Base-by-base conservation (phyloP, 495 filamentous ascomycete species). In the Haplographium delicatum region DNA sequence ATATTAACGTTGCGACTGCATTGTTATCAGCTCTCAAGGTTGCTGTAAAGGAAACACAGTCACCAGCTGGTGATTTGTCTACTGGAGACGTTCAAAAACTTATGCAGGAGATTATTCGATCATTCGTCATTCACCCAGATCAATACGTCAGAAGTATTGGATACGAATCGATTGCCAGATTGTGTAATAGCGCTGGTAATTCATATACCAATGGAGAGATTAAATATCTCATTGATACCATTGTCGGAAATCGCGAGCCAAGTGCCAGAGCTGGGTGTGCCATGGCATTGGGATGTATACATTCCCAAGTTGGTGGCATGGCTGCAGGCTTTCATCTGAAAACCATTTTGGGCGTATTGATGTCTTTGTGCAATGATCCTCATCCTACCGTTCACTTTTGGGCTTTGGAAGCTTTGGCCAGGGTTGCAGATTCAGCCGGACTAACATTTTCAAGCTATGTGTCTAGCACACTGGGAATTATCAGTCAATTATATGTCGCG, bases 301-400 rank as follows among this genome's bases (percentile, higher is more conserved):
- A 97, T 65, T 83, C 89, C 2, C 88, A 95, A 63, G 86, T 97
- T 25, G 93, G 93, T 47, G 93, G 93, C 55, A 97, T 99, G 91
- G 94, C 94, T 49, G 93, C 93, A 44, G 89, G 90, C n/a, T 86
- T 89, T 59, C 93, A 99, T 64, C 71, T 99, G 11, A 97, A 96
- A 68, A 95, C 88, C 6, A 96, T 99, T 43, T 80, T 95, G 28
- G 87, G 89, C 15, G 89, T 99, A 27, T 67, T 99, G 18, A 91
- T 96, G 87, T 96, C 91, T 18, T 71, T 99, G 5, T 88, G 89
- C 66, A 94, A 86, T 58, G 93, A 99, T 61, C 88, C 93, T n/a
- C 91, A 96, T 55, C 91, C 93, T 0, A 85, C 84, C 0, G 93
- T 99, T 1, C 93, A 99, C 64, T 94, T 87, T 64, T 97, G 90